A percentile compares a stretch with the other conserved stretches of the same genome.
Evolutionary conservation across 768 basidiomycete genomes (phyloP).

Genomic region (Tulasnella calospora): DNA sequence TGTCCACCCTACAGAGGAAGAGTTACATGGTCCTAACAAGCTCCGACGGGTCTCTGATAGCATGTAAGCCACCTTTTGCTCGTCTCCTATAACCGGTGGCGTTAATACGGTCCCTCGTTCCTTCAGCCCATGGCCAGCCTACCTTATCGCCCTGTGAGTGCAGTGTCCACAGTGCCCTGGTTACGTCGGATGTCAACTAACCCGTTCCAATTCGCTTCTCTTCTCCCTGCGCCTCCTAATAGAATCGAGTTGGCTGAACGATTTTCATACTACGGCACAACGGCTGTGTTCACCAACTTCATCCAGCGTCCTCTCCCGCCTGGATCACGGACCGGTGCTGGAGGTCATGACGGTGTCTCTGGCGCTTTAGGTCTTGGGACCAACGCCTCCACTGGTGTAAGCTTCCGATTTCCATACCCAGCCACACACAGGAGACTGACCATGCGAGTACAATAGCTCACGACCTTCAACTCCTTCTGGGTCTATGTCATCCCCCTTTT

Average conservation of each 20-base stretch:
- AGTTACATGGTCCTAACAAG: conserved; percentile 21
- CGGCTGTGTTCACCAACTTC: conserved; percentile 30
- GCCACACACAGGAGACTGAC: not conserved
- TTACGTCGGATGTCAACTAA: not conserved
- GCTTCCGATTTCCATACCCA: not conserved
- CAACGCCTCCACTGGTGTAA: conserved; percentile 22
- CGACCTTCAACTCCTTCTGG: conserved; percentile 34
- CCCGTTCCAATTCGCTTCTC: not conserved
- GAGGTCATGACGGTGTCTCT: conserved; percentile 20
- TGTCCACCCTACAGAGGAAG: conserved; percentile 24
- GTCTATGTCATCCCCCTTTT: conserved; percentile 29
- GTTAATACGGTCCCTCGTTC: not conserved
- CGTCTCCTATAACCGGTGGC: not conserved
- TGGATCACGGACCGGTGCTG: conserved; percentile 29
- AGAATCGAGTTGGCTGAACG: conserved; percentile 32
- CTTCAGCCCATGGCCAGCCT: conserved; percentile 25
- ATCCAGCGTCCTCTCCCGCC: conserved; percentile 29
- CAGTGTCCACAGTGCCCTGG: not conserved
- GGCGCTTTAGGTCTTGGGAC: conserved; percentile 29
- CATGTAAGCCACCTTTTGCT: conserved; percentile 7
- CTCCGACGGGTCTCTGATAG: conserved; percentile 25
- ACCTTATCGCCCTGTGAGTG: conserved; percentile 24
- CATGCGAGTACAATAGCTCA: conserved; percentile 9
- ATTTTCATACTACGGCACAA: conserved; percentile 33
- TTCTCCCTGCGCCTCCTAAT: conserved; percentile 20